phyloP scores from a whole-genome alignment of 164 flowering plant genomes.

The Chimonanthus praecox region DNA sequence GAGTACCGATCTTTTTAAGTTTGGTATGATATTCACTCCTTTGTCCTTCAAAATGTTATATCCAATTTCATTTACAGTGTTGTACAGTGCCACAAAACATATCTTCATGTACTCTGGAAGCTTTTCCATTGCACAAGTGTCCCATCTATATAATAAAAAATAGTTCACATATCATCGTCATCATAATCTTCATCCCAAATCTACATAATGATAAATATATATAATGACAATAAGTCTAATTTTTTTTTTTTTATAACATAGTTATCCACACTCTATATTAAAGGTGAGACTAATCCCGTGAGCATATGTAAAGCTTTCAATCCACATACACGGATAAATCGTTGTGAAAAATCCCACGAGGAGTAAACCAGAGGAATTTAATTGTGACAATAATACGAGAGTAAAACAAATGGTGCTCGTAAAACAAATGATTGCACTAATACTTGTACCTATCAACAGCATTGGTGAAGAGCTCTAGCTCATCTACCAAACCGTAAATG shows the following conservation, averaged over 20 bases:
- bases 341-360: too few species aligned
- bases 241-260: too few species aligned
- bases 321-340: too few species aligned
- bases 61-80: constrained; percentile 3
- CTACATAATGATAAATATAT: too few species aligned
- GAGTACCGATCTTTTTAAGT: constrained; percentile 6
- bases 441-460: constrained; percentile 32
- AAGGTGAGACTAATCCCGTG: too few species aligned
- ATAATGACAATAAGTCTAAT: too few species aligned
- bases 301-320: too few species aligned
- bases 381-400: not conserved
- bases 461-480: constrained; percentile 33
- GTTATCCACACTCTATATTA: too few species aligned
- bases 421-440: not conserved
- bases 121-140: constrained; percentile 1
- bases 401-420: not conserved
- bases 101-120: constrained; percentile 16
- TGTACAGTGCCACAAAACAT: constrained; percentile 10
- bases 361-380: too few species aligned
- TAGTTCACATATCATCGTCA: too few species aligned
- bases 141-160: constrained; percentile 10
- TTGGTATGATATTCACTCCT: not conserved
- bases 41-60: not conserved
- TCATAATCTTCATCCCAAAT: too few species aligned
- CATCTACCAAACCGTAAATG: constrained; percentile 36